phyloP scores from a whole-genome alignment of 345 rosid genomes.

The Passiflora organensis region DNA sequence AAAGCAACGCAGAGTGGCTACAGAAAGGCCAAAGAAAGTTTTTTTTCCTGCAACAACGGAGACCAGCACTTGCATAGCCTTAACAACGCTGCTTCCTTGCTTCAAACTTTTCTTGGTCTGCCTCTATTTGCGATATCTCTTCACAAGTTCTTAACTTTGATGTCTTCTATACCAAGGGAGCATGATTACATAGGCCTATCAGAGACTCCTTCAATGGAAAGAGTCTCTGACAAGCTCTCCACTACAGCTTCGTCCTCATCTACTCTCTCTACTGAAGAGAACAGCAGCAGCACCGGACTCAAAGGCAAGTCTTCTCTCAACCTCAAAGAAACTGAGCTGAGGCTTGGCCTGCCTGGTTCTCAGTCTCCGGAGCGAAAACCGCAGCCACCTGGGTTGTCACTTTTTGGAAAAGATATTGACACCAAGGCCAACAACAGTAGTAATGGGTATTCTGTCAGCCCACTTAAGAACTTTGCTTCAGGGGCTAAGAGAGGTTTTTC shows the following conservation, averaged over 20 bases:
- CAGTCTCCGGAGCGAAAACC: constrained; percentile 48
- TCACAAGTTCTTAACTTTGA: constrained; percentile 17
- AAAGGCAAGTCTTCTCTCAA: constrained; percentile 26
- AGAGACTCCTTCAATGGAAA: constrained; percentile 41
- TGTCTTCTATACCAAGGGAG: constrained; percentile 43
- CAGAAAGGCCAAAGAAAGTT: constrained; percentile 50
- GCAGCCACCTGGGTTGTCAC: constrained; percentile 32
- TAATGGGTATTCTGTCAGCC: constrained; percentile 25
- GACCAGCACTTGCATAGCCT: constrained; percentile 17
- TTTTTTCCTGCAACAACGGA: constrained; percentile 35
- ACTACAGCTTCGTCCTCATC: constrained; percentile 35
- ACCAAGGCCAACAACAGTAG: constrained; percentile 16
- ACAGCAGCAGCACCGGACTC: constrained; percentile 8
- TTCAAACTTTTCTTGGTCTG: not conserved
- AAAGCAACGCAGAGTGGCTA: constrained; percentile 12
- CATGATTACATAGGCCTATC: constrained; percentile 69
- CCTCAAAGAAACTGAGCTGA: constrained; percentile 58
- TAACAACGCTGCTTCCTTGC: not conserved
- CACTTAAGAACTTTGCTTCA: constrained; percentile 39
- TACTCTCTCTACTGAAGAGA: constrained; percentile 20
- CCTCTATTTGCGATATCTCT: not conserved
- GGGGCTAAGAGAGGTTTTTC: constrained; percentile 68
- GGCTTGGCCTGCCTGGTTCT: constrained; percentile 70
- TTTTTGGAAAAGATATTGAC: constrained; percentile 53
- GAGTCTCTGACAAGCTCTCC: constrained; percentile 34